phyloP scores from a whole-genome alignment of 257 asterid species.

The Solanum verrucosum region DNA sequence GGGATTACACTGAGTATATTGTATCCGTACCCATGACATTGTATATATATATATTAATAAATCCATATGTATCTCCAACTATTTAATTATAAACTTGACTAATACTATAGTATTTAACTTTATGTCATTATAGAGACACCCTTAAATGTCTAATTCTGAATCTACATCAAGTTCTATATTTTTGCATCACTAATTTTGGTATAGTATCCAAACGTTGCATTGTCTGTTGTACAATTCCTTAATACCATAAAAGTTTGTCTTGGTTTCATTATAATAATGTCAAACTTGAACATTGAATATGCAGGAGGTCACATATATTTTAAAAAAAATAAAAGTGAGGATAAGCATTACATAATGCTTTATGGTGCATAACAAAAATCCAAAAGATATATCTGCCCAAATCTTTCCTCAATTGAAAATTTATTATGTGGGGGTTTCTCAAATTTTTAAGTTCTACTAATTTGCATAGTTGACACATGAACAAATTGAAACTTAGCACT shows the following conservation, averaged over 20 bases:
- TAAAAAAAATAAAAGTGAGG: background rate
- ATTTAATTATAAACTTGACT: background rate
- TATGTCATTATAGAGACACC: background rate
- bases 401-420: background rate
- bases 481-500: background rate
- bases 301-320: background rate
- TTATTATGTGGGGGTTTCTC: background rate
- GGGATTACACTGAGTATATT: background rate
- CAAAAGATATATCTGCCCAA: background rate
- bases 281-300: background rate
- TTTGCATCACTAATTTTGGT: slow-evolving; percentile 19
- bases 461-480: background rate
- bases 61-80: background rate
- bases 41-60: background rate
- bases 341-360: background rate
- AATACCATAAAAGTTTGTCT: background rate
- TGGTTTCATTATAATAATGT: background rate
- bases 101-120: background rate
- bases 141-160: background rate
- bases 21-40: no score
- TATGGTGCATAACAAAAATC: background rate
- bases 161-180: background rate
- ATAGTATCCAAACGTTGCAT: background rate
- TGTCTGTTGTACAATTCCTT: background rate
- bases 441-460: no score